Conservation (phyloP, 192 early-diverging fungal species). For the Coemansia sp. region DNA sequence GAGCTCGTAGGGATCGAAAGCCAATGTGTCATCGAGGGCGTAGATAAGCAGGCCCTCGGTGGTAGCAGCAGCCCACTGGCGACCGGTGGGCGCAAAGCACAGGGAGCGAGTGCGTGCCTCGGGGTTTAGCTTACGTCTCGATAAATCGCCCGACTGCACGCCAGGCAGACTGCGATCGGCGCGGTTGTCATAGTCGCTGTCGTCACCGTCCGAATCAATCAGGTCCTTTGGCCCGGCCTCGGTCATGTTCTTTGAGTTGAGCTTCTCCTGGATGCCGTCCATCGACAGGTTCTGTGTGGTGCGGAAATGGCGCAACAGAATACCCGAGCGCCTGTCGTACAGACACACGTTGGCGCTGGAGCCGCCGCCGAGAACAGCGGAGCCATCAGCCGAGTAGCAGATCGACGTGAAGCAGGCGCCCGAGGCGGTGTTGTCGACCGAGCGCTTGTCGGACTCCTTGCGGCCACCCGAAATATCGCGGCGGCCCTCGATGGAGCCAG, state of each 20-base stretch:
- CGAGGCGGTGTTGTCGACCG: slow-evolving; percentile 77
- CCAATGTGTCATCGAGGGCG: slow-evolving; percentile 85
- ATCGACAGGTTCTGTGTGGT: slow-evolving; percentile 89
- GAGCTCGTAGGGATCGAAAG: slow-evolving; percentile 98
- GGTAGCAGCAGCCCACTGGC: slow-evolving; percentile 92
- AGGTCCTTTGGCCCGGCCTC: slow-evolving; percentile 85
- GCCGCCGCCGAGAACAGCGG: slow-evolving; percentile 88
- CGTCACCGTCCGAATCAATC: slow-evolving; percentile 76
- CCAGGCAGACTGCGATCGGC: slow-evolving; percentile 83
- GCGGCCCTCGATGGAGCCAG: slow-evolving; percentile 81
- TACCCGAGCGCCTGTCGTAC: slow-evolving; percentile 73
- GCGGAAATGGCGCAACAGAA: slow-evolving; percentile 86
- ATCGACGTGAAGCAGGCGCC: slow-evolving; percentile 90
- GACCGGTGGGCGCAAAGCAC: slow-evolving; percentile 89
- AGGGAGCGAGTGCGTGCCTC: slow-evolving; percentile 83
- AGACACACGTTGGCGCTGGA: slow-evolving; percentile 95
- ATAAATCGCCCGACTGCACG: slow-evolving; percentile 79
- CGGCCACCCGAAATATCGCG: slow-evolving; percentile 91
- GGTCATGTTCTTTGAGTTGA: slow-evolving; percentile 91
- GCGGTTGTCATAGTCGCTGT: slow-evolving; percentile 76
- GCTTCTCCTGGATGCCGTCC: slow-evolving; percentile 86
- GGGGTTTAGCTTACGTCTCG: slow-evolving; percentile 69
- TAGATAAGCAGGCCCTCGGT: slow-evolving; percentile 96
- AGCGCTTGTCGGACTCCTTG: slow-evolving; percentile 68
- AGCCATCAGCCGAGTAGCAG: slow-evolving; percentile 93